phyloP scores from a whole-genome alignment of 495 filamentous ascomycete genomes.

The Annulohypoxylon maeteangense region DNA sequence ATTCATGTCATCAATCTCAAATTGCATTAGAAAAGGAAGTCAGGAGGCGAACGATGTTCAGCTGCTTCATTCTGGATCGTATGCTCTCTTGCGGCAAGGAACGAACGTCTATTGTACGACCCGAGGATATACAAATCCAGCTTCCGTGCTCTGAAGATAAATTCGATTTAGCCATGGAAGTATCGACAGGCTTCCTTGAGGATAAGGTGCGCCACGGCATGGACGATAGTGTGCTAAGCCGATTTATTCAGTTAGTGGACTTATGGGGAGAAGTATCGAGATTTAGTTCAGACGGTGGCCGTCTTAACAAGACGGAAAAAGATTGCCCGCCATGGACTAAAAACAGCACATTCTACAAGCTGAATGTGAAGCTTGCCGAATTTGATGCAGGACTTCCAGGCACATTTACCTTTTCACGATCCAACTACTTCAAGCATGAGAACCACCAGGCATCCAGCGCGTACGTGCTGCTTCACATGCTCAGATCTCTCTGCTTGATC shows the following conservation, averaged over 20 bases:
- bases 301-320: slow-evolving; percentile 63
- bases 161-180: slow-evolving; percentile 76
- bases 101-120: slow-evolving; percentile 73
- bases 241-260: slow-evolving; percentile 80
- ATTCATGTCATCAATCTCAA: slow-evolving; percentile 51
- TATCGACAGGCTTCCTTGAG: slow-evolving; percentile 62
- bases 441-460: slow-evolving; percentile 77
- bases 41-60: slow-evolving; percentile 84
- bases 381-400: slow-evolving; percentile 76
- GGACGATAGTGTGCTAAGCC: slow-evolving; percentile 77
- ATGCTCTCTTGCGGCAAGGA: slow-evolving; percentile 81
- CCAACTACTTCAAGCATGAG: slow-evolving; percentile 84
- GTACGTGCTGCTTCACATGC: slow-evolving; percentile 82
- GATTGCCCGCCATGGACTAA: slow-evolving; percentile 71
- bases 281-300: slow-evolving; percentile 78
- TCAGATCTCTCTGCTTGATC: slow-evolving; percentile 79
- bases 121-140: slow-evolving; percentile 74
- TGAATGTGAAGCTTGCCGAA: slow-evolving; percentile 67
- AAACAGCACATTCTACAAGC: slow-evolving; percentile 69
- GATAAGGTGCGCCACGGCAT: slow-evolving; percentile 62
- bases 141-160: slow-evolving; percentile 73
- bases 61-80: slow-evolving; percentile 84
- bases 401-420: slow-evolving; percentile 74
- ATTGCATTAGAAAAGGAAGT: slow-evolving; percentile 78
- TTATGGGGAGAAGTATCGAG: slow-evolving; percentile 81